These are phyloP conservation scores for Chaetomium globosum DNA, from an alignment of 2,329 filamentous ascomycete species.

Conservation along the genomic window DNA sequence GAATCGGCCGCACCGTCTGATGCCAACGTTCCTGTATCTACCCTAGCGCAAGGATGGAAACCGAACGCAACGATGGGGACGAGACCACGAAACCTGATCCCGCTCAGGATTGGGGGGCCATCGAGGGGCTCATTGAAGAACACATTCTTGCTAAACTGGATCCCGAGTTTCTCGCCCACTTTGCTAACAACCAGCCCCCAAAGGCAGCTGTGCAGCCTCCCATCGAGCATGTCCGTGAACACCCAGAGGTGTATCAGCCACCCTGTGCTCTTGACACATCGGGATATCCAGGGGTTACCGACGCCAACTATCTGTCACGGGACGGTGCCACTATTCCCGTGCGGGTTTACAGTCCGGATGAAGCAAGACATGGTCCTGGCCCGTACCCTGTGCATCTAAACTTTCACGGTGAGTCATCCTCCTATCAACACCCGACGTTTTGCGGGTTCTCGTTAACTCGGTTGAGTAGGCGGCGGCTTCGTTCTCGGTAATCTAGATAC, in stretches of 20 bases:
- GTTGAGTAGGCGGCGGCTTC: constrained; percentile 43
- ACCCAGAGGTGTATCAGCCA: constrained; percentile 38
- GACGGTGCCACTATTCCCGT: constrained; percentile 40
- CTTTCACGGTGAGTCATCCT: constrained; percentile 40
- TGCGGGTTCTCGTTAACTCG: constrained; percentile 3
- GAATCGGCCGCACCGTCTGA: neutral
- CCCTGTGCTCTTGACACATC: constrained; percentile 39
- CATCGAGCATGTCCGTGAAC: constrained; percentile 41
- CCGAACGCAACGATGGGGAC: neutral
- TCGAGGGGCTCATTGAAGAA: constrained; percentile 29
- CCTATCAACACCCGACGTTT: neutral
- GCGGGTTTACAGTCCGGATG: constrained; percentile 43
- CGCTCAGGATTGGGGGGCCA: too few relatives aligned
- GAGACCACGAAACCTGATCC: neutral
- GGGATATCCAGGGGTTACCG: constrained; percentile 38
- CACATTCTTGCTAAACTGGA: constrained; percentile 40
- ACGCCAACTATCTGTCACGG: constrained; percentile 37
- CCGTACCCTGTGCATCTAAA: constrained; percentile 44
- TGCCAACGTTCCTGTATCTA: neutral
- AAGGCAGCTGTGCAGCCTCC: constrained; percentile 21
- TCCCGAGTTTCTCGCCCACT: constrained; percentile 40
- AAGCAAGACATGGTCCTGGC: constrained; percentile 37
- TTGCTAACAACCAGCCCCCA: constrained; percentile 23
- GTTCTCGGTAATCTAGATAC: constrained; percentile 43
- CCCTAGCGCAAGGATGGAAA: neutral